Percentiles rank a stretch among this genome's conserved stretches.
phyloP scores from a whole-genome alignment of 2,329 filamentous ascomycete genomes.

The Exophiala viscosa region DNA sequence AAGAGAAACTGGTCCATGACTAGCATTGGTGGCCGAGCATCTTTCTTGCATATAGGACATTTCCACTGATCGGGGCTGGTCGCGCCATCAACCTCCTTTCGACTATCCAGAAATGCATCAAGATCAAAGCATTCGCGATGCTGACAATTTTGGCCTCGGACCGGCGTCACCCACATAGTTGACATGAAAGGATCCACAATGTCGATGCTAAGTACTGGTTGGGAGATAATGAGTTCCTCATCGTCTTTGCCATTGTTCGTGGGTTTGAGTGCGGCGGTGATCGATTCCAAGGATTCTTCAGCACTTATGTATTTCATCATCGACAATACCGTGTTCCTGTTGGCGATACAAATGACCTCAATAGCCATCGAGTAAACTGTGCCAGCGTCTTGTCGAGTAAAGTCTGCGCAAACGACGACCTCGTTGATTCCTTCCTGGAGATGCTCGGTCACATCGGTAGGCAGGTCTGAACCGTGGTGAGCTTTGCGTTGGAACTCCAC shows the following conservation, averaged over 20 bases:
- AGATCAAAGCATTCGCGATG: conserved; percentile 92
- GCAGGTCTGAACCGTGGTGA: conserved; percentile 71
- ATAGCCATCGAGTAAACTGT: conserved; percentile 60
- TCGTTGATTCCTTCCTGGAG: conserved; percentile 60
- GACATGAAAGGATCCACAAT: conserved; percentile 66
- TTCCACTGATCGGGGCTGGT: conserved; percentile 71
- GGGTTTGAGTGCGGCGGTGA: conserved; percentile 39
- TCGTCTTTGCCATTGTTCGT: conserved; percentile 46
- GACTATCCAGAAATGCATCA: conserved; percentile 70
- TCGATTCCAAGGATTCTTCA: conserved; percentile 52
- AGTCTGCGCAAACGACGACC: conserved; percentile 53
- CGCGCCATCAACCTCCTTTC: conserved; percentile 42
- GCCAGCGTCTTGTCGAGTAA: conserved; percentile 33
- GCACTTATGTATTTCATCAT: conserved; percentile 43
- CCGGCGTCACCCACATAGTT: conserved; percentile 65
- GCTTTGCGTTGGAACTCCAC: conserved; percentile 62
- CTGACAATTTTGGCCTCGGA: conserved; percentile 64
- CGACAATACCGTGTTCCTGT: conserved; percentile 38
- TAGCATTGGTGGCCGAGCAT: conserved; percentile 71
- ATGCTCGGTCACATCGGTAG: conserved; percentile 66
- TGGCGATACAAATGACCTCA: conserved; percentile 61
- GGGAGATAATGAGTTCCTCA: conserved; percentile 62
- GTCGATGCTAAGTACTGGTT: conserved; percentile 58
- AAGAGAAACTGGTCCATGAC: conserved; percentile 70
- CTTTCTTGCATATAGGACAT: conserved; percentile 76